Evolutionary conservation across 1,139 yeast genomes (phyloP), one percentile per base, ranked within the genome.

Genomic region (Kurtzmaniella natalensis): DNA sequence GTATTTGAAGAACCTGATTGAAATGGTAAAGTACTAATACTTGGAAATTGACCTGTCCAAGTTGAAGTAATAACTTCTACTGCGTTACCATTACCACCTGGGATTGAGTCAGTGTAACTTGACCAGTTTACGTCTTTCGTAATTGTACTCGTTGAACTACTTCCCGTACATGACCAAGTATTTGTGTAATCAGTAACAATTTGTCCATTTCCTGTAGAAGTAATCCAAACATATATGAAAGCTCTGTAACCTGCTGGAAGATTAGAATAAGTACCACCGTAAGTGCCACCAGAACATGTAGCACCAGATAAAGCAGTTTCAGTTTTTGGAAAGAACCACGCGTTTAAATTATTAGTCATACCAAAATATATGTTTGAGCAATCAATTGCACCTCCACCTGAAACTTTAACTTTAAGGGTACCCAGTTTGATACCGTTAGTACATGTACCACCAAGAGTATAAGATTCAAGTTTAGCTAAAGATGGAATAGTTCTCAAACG

Each of bases 211-310:
- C 34, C 31, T 7, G 35, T 22, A 11, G 39, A 29, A 3, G 34
- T 10, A 15, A 37, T 34, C 10, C n/a, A 37, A 3, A 43, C 44
- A 37, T 49, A 57, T 25, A 61, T 39, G 37, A 47, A 61, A n/a
- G 61, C 60, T 24, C 63, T 45, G 39, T 45, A 57, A 3, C 64
- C 66, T 3, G 61, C 55, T 2, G 66, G 64, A 22, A 60, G 35
- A 34, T 53, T 50, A 1, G 27, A 15, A 38, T 50, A 60, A 7
- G 34, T 32, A 4, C 54, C 39, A 1, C 32, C 25, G 29, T 39
- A 43, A 0, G 39, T 32, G 5, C 30, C 26, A 1, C 43, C 9
- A n/a, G 45, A 27, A 46, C 63, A 58, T 1, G 50, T 34, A 24
- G 25, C 38, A n/a, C n/a, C n/a, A 25, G 40, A 28, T 20, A 33